Conservation (phyloP, 306 rosid genomes). For the Geum urbanum region DNA sequence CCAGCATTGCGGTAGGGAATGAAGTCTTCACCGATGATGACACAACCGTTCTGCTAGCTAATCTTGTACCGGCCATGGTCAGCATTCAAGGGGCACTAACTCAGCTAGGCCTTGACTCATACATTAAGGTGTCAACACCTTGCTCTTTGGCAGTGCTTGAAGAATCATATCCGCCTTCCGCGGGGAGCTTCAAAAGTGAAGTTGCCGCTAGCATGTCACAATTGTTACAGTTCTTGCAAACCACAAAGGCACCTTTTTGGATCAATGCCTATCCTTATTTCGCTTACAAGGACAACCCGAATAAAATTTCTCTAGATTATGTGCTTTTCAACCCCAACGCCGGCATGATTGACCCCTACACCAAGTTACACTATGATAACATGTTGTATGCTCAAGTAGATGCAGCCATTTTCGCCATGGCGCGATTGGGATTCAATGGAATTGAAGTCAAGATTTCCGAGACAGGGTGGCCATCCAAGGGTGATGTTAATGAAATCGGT, state of each 20-base stretch:
- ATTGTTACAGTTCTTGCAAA: slow-evolving; percentile 59
- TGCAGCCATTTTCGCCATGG: slow-evolving; percentile 82
- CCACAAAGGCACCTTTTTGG: slow-evolving; percentile 87
- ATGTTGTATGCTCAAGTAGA: slow-evolving; percentile 96
- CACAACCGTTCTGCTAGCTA: slow-evolving; percentile 35
- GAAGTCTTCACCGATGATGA: slow-evolving; percentile 80
- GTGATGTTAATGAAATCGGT: slow-evolving; percentile 63
- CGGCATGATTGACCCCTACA: slow-evolving; percentile 77
- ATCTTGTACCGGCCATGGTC: slow-evolving; percentile 78
- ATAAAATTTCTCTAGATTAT: slow-evolving; percentile 56
- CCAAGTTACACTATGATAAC: slow-evolving; percentile 74
- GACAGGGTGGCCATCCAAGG: slow-evolving; percentile 97
- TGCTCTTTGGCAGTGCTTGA: slow-evolving; percentile 77
- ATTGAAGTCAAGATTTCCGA: slow-evolving; percentile 85
- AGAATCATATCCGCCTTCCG: slow-evolving; percentile 84
- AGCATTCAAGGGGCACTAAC: slow-evolving; percentile 66
- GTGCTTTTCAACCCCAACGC: slow-evolving; percentile 60
- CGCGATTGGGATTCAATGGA: slow-evolving; percentile 60
- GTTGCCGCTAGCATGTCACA: slow-evolving; percentile 55
- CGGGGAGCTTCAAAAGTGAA: slow-evolving; percentile 73
- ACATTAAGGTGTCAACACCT: slow-evolving; percentile 79
- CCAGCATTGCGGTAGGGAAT: slow-evolving; percentile 86
- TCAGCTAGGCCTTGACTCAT: slow-evolving; percentile 54
- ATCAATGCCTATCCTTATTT: slow-evolving; percentile 94
- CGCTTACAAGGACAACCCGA: slow-evolving; percentile 69